phyloP scores from a whole-genome alignment of 1,139 yeast species.

The Debaryomyces singareniensis region DNA sequence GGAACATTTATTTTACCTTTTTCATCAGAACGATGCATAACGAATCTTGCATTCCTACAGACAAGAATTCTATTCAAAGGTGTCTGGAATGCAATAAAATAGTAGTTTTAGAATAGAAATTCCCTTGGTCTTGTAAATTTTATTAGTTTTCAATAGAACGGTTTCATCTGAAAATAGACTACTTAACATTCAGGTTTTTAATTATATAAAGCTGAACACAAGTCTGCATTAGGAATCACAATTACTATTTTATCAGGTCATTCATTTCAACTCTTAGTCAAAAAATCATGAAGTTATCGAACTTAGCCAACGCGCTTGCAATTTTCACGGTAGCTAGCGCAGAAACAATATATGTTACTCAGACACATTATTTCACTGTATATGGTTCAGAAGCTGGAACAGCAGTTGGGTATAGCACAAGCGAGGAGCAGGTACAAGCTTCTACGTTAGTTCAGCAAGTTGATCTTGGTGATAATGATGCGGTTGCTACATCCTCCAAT shows the following conservation, averaged over 20 bases:
- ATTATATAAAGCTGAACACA: too few relatives aligned
- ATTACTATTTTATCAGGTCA: background rate
- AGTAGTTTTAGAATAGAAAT: too few relatives aligned
- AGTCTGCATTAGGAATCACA: too few relatives aligned
- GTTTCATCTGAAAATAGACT: too few relatives aligned
- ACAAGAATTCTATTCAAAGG: too few relatives aligned
- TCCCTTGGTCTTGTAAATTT: too few relatives aligned
- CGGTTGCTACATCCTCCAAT: constrained; percentile 5
- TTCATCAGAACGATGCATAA: too few relatives aligned
- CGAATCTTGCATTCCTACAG: too few relatives aligned
- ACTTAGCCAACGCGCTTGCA: constrained; percentile 10
- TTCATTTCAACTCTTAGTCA: constrained; percentile 1
- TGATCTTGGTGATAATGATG: constrained; percentile 3
- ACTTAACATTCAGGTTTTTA: too few relatives aligned
- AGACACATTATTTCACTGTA: constrained; percentile 13
- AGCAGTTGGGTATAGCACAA: background rate
- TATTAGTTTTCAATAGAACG: too few relatives aligned
- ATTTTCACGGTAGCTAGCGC: constrained; percentile 12
- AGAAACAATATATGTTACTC: constrained; percentile 13
- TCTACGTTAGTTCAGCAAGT: background rate
- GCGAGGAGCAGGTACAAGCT: background rate
- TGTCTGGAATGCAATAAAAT: too few relatives aligned
- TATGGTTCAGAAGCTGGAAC: constrained; percentile 6
- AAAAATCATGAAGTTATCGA: constrained; percentile 15
- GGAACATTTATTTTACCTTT: too few relatives aligned